phyloP scores from a whole-genome alignment of 257 asterid genomes.

The Salvia hispanica region DNA sequence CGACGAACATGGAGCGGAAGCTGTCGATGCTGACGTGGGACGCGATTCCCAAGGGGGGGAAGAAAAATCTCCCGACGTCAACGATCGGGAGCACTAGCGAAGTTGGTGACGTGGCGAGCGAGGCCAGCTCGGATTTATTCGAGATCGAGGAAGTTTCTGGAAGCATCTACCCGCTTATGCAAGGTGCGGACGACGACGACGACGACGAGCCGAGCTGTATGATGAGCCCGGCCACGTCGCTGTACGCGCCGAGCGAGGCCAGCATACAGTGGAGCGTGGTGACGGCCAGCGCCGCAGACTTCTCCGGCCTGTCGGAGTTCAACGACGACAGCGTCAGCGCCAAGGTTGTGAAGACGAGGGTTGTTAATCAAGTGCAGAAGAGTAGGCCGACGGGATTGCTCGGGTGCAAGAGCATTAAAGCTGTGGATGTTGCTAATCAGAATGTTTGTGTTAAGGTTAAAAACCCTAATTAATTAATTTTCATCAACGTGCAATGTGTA shows the following conservation, averaged over 20 bases:
- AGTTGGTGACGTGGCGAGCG: constrained; percentile 67
- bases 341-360: constrained; percentile 9
- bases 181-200: too few relatives aligned
- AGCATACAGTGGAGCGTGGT: constrained; percentile 85
- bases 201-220: constrained; percentile 35
- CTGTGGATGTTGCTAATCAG: constrained; percentile 61
- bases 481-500: too few relatives aligned
- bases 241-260: constrained; percentile 76
- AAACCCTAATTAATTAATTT: too few relatives aligned
- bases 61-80: constrained; percentile 25
- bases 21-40: constrained; percentile 88
- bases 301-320: constrained; percentile 52
- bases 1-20: constrained; percentile 63
- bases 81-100: constrained; percentile 37
- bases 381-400: constrained; percentile 42
- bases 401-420: constrained; percentile 65
- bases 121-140: constrained; percentile 80
- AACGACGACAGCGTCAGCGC: constrained; percentile 43
- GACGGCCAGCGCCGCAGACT: constrained; percentile 76
- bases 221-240: constrained; percentile 52
- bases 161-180: constrained; percentile 24
- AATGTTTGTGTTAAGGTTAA: constrained; percentile 35
- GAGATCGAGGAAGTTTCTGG: constrained; percentile 75
- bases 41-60: constrained; percentile 60
- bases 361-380: constrained; percentile 12